Evolutionary conservation across 371 early-diverging fungal species (phyloP).

Genomic region (Mucor piriformis): DNA sequence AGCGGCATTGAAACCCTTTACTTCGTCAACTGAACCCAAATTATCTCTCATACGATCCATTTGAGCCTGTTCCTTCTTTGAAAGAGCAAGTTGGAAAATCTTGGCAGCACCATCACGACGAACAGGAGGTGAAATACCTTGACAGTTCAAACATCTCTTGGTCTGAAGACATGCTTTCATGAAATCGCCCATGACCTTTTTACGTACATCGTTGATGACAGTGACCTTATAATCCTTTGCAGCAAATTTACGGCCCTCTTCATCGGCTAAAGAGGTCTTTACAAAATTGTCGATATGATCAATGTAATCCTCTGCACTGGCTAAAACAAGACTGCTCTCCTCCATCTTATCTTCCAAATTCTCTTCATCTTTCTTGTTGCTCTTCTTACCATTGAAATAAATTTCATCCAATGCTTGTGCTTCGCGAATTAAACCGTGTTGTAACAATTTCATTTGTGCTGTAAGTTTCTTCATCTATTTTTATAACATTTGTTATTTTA

Average conservation of each 20-base stretch:
- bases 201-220: conserved; percentile 76
- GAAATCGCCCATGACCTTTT: conserved; percentile 77
- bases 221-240: conserved; percentile 68
- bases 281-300: conserved; percentile 52
- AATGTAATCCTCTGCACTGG: conserved; percentile 59
- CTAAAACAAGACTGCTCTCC: conserved; percentile 49
- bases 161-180: conserved; percentile 57
- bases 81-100: conserved; percentile 82
- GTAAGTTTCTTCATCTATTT: conserved; percentile 48
- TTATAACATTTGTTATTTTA: not conserved
- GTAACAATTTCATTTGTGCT: conserved; percentile 73
- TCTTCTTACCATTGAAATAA: conserved; percentile 42
- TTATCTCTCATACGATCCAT: conserved; percentile 54
- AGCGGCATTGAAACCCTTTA: conserved; percentile 36
- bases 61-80: conserved; percentile 66
- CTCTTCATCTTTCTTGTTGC: conserved; percentile 46
- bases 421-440: conserved; percentile 80
- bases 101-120: conserved; percentile 87
- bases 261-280: conserved; percentile 34
- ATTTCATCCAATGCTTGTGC: conserved; percentile 78
- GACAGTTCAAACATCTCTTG: conserved; percentile 82
- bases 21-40: conserved; percentile 31
- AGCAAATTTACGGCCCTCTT: conserved; percentile 35
- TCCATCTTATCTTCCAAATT: conserved; percentile 53
- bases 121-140: conserved; percentile 77